phyloP scores from a whole-genome alignment of 2,329 filamentous ascomycete species.

The Cladorrhinum sp. region DNA sequence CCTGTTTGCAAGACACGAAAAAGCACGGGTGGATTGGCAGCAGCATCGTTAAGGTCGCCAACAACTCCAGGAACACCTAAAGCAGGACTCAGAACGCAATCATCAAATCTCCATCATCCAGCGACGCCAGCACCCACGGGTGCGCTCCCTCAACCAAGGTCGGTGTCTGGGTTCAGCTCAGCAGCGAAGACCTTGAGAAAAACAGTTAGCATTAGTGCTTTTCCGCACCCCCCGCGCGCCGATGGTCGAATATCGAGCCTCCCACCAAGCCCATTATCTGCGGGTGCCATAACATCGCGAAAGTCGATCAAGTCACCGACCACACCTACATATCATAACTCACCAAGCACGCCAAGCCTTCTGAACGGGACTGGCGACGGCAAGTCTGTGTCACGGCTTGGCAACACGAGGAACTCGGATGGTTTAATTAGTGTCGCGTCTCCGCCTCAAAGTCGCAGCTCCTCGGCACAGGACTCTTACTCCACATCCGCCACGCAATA shows the following conservation, averaged over 20 bases:
- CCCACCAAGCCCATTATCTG: slow-evolving; percentile 59
- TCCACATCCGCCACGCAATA: slow-evolving; percentile 87
- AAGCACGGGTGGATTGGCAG: slow-evolving; percentile 52
- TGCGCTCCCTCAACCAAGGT: slow-evolving; percentile 55
- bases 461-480: slow-evolving; percentile 88
- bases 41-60: slow-evolving; percentile 40
- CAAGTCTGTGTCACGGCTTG: slow-evolving; percentile 63
- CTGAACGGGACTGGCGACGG: slow-evolving; percentile 76
- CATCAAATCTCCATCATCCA: slow-evolving; percentile 52
- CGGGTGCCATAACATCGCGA: slow-evolving; percentile 46
- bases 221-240: slow-evolving; percentile 81
- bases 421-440: slow-evolving; percentile 75
- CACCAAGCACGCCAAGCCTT: slow-evolving; percentile 63
- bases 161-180: slow-evolving; percentile 53
- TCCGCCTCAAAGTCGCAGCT: slow-evolving; percentile 83
- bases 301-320: slow-evolving; percentile 54
- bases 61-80: slow-evolving; percentile 44
- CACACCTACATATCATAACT: slow-evolving; percentile 51
- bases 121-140: slow-evolving; percentile 51
- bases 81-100: slow-evolving; percentile 58
- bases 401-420: slow-evolving; percentile 66
- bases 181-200: slow-evolving; percentile 73
- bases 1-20: slow-evolving; percentile 72
- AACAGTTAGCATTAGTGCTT: slow-evolving; percentile 88
- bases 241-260: slow-evolving; percentile 57